phyloP scores from a whole-genome alignment of 1,139 yeast species.

The Petasospora fabianii region DNA sequence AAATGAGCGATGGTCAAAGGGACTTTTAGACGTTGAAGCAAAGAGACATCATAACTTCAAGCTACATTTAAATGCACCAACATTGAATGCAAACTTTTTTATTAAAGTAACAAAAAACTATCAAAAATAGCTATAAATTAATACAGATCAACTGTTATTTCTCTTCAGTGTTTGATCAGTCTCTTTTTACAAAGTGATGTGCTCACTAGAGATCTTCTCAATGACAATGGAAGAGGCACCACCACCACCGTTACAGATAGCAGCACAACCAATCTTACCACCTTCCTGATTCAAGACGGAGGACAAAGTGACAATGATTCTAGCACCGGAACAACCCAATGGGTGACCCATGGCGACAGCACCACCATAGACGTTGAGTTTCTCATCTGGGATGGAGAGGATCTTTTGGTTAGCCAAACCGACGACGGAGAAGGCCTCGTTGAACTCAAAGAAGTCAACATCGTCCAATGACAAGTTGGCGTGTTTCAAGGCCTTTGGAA shows the following conservation, averaged over 20 bases:
- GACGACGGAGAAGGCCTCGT: constrained; percentile 96
- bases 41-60: no score
- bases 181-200: constrained; percentile 22
- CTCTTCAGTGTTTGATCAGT: neutral
- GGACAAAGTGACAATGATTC: constrained; percentile 81
- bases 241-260: constrained; percentile 98
- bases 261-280: constrained; percentile 92
- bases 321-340: constrained; percentile 95
- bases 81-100: no score
- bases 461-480: constrained; percentile 63
- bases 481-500: constrained; percentile 92
- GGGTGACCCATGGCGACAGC: constrained; percentile 98
- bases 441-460: constrained; percentile 68
- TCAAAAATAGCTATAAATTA: no score
- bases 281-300: constrained; percentile 74
- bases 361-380: constrained; percentile 94
- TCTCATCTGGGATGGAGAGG: constrained; percentile 57
- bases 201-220: constrained; percentile 42
- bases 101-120: no score
- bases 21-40: no score
- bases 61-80: no score
- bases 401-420: constrained; percentile 87
- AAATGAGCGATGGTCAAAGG: no score
- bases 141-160: neutral
- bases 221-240: constrained; percentile 88